Conservation (phyloP, 345 rosid species). For the Boechera divaricarpa region DNA sequence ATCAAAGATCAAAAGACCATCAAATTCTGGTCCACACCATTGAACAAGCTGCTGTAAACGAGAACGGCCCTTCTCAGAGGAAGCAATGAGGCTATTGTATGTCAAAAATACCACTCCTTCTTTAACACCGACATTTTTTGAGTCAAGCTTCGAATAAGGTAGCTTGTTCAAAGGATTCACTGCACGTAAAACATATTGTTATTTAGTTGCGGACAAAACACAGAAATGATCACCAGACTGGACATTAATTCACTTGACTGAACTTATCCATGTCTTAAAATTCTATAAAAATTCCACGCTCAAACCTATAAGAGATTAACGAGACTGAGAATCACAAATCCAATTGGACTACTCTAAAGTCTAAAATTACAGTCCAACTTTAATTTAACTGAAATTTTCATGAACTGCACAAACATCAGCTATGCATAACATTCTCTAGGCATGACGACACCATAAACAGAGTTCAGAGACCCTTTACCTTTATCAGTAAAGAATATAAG, state of each 20-base stretch:
- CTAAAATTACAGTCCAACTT: not conserved
- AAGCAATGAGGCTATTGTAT: conserved; percentile 97
- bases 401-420: conserved; percentile 38
- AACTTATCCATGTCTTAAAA: conserved; percentile 14
- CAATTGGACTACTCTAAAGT: not conserved
- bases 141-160: conserved; percentile 96
- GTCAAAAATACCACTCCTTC: conserved; percentile 96
- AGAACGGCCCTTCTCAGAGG: conserved; percentile 98
- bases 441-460: conserved; percentile 24
- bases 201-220: conserved; percentile 27
- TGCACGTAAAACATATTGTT: conserved; percentile 50
- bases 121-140: conserved; percentile 84
- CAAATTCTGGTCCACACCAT: conserved; percentile 91
- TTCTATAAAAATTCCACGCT: not conserved
- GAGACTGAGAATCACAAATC: conserved; percentile 13
- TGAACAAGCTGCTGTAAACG: conserved; percentile 98
- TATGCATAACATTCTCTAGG: conserved; percentile 26
- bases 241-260: conserved; percentile 32
- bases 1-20: conserved; percentile 92
- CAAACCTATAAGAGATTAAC: conserved; percentile 4
- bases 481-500: conserved; percentile 23
- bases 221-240: conserved; percentile 14
- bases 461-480: conserved; percentile 20
- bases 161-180: conserved; percentile 98
- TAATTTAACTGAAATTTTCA: conserved; percentile 13